Conservation (phyloP, 495 filamentous ascomycete genomes). For the Penicillium paradoxum region DNA sequence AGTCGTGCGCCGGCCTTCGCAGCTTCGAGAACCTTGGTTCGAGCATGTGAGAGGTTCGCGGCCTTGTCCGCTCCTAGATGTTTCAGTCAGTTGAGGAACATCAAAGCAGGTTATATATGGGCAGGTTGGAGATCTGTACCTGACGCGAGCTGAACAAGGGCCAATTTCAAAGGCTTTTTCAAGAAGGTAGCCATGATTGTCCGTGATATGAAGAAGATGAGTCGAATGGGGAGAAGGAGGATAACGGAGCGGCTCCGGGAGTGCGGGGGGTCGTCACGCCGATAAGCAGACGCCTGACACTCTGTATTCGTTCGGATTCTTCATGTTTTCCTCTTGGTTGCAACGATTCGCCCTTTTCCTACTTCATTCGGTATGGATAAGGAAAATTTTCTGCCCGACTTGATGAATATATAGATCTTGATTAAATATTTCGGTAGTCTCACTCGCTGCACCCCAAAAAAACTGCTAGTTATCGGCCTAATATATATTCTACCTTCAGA, state of each 20-base stretch:
- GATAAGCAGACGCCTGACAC: constrained; percentile 7
- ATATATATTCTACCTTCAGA: too few relatives aligned
- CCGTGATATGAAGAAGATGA: not conserved
- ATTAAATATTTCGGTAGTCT: too few relatives aligned
- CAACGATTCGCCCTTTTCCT: too few relatives aligned
- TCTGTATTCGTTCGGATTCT: too few relatives aligned
- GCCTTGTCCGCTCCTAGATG: constrained; percentile 69
- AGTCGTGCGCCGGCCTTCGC: constrained; percentile 63
- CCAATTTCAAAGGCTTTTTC: constrained; percentile 71
- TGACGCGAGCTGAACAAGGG: constrained; percentile 74
- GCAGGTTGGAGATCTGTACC: constrained; percentile 33
- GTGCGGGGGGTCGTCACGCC: constrained; percentile 4
- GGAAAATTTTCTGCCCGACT: too few relatives aligned
- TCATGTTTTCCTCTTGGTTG: too few relatives aligned
- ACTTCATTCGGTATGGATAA: too few relatives aligned
- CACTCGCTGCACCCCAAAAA: too few relatives aligned
- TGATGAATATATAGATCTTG: too few relatives aligned
- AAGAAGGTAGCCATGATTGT: constrained; percentile 51
- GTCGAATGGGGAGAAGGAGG: not conserved
- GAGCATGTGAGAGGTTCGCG: constrained; percentile 76
- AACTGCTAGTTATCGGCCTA: too few relatives aligned
- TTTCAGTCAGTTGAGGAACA: not conserved
- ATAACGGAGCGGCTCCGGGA: not conserved
- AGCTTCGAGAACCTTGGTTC: constrained; percentile 77
- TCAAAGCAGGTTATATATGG: too few relatives aligned